A percentile compares a stretch with the other conserved stretches of the same genome.
phyloP scores from a whole-genome alignment of 768 basidiomycete species.

The Serendipita indica region DNA sequence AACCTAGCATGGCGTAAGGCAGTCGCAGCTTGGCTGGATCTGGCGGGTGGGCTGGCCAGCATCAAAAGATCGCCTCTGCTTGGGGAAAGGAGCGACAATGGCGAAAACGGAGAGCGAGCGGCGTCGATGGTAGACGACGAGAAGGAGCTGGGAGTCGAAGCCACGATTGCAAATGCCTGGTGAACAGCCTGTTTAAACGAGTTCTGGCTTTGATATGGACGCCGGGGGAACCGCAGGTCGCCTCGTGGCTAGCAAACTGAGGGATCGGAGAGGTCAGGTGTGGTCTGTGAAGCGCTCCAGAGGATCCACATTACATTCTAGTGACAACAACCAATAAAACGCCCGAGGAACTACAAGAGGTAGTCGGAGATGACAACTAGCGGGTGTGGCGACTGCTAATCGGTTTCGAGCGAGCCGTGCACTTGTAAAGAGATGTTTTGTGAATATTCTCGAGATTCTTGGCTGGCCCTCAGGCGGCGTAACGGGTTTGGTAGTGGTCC shows the following conservation, averaged over 20 bases:
- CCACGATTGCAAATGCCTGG: neutral
- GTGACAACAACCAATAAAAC: too few species aligned
- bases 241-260: neutral
- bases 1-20: neutral
- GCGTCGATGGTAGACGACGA: neutral
- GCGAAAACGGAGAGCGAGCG: neutral
- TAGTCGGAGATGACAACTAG: too few species aligned
- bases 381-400: too few species aligned
- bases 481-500: too few species aligned
- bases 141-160: neutral
- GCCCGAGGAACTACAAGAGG: too few species aligned
- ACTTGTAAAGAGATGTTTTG: too few species aligned
- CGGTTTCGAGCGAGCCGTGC: too few species aligned
- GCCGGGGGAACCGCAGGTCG: neutral
- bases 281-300: neutral
- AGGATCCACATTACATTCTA: neutral
- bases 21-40: neutral
- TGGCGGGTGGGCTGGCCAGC: slow-evolving; percentile 6
- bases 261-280: neutral
- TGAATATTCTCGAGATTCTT: too few species aligned
- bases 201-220: neutral
- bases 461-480: too few species aligned
- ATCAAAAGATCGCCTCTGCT: neutral
- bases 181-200: slow-evolving; percentile 8
- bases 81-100: neutral